Conservation (phyloP, 2,329 filamentous ascomycete species). For the Penicillium sp. region DNA sequence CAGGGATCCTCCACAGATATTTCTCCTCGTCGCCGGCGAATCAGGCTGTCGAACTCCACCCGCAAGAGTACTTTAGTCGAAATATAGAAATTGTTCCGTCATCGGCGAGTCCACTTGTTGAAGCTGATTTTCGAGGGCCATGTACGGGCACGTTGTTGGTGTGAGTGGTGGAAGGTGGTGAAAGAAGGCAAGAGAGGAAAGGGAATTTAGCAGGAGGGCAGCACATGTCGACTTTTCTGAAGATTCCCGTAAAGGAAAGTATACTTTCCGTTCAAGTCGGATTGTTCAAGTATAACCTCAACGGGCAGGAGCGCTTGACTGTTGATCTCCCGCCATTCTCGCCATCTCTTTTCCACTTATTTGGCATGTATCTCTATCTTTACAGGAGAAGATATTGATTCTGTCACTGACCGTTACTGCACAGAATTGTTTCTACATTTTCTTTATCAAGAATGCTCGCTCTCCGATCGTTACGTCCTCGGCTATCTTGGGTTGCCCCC, state of each 20-base stretch:
- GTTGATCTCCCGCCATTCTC: no score
- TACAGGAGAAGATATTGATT: not conserved
- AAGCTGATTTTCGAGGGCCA: not conserved
- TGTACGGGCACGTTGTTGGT: not conserved
- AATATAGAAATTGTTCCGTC: no score
- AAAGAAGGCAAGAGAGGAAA: not conserved
- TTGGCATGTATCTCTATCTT: not conserved
- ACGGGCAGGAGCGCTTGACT: no score
- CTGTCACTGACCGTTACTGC: not conserved
- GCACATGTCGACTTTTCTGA: no score
- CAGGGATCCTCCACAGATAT: not conserved
- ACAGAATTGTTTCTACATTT: not conserved
- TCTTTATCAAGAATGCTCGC: not conserved
- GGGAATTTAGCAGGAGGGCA: not conserved
- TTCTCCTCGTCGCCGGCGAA: not conserved
- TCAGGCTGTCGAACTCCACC: not conserved
- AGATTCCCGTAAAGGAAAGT: no score
- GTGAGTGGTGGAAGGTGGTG: not conserved
- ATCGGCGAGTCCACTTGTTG: not conserved
- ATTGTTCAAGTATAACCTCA: no score
- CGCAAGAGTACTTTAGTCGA: not conserved
- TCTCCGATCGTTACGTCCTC: not conserved
- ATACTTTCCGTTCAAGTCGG: no score
- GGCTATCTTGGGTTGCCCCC: not conserved
- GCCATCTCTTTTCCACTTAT: no score